phyloP scores from a whole-genome alignment of 495 filamentous ascomycete species.

The Penicillium cataractarum region DNA sequence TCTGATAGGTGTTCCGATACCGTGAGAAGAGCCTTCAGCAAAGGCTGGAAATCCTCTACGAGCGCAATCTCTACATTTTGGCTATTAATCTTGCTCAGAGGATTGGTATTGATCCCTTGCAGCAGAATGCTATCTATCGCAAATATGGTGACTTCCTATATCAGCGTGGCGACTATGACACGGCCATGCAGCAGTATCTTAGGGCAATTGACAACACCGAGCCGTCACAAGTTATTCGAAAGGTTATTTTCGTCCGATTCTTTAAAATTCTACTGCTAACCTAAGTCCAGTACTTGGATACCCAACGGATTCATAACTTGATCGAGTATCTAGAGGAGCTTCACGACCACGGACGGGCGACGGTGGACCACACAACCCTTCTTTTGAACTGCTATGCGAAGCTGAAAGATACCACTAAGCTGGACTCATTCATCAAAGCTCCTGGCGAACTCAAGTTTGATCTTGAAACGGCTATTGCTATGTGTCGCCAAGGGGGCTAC shows the following conservation, averaged over 20 bases:
- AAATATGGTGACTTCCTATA: conserved; percentile 97
- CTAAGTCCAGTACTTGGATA: conserved; percentile 75
- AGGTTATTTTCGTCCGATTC: conserved; percentile 49
- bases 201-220: conserved; percentile 94
- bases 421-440: conserved; percentile 95
- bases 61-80: conserved; percentile 87
- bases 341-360: conserved; percentile 91
- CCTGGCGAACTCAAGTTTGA: conserved; percentile 95
- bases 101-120: conserved; percentile 70
- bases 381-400: conserved; percentile 98
- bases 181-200: conserved; percentile 97
- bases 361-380: conserved; percentile 94
- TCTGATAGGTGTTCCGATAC: conserved; percentile 75
- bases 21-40: conserved; percentile 90
- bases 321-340: conserved; percentile 98
- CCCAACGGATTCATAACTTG: conserved; percentile 93
- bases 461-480: conserved; percentile 92
- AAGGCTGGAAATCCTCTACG: conserved; percentile 90
- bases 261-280: conserved; percentile 20
- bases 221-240: conserved; percentile 91
- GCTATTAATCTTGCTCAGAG: conserved; percentile 95
- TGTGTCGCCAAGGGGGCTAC: conserved; percentile 98
- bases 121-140: conserved; percentile 89
- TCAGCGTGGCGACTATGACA: conserved; percentile 91
- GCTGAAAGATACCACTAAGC: conserved; percentile 90